A percentile compares a stretch with the other conserved stretches of the same genome.
phyloP scores from a whole-genome alignment of 2,329 filamentous ascomycete genomes.

The Akanthomyces lecanii region DNA sequence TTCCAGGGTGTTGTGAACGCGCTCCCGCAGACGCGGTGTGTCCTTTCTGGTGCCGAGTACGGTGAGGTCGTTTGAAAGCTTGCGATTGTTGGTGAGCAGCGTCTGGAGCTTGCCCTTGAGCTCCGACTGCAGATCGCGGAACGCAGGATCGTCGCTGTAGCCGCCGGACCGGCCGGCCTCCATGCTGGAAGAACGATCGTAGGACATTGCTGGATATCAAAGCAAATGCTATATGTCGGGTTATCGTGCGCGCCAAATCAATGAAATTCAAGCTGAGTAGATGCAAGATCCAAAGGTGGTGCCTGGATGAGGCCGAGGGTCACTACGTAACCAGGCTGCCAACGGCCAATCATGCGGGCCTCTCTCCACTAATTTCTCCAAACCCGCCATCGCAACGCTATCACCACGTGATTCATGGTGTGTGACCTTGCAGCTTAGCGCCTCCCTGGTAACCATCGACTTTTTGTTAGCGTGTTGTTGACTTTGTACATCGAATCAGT shows the following conservation, averaged over 20 bases:
- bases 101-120: slow-evolving; percentile 87
- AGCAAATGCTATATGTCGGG: not conserved
- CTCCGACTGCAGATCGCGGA: slow-evolving; percentile 74
- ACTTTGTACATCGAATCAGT: not conserved
- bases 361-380: not conserved
- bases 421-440: slow-evolving; percentile 17
- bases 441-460: slow-evolving; percentile 8
- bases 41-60: slow-evolving; percentile 87
- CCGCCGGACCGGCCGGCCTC: slow-evolving; percentile 74
- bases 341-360: slow-evolving; percentile 2
- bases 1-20: slow-evolving; percentile 81
- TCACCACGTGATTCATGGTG: slow-evolving; percentile 12
- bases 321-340: slow-evolving; percentile 17
- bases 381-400: not conserved
- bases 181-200: slow-evolving; percentile 77
- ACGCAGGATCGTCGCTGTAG: slow-evolving; percentile 91
- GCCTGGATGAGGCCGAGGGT: slow-evolving; percentile 22
- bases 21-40: slow-evolving; percentile 83
- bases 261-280: slow-evolving; percentile 8
- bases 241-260: not conserved
- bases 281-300: slow-evolving; percentile 20
- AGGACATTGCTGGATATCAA: slow-evolving; percentile 63
- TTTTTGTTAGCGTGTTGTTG: slow-evolving; percentile 16
- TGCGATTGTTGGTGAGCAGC: slow-evolving; percentile 81
- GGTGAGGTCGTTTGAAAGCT: slow-evolving; percentile 77